Evolutionary conservation across 257 asterid species (phyloP), one percentile per base, ranked within the genome.

Genomic region (Solanum pennellii): DNA sequence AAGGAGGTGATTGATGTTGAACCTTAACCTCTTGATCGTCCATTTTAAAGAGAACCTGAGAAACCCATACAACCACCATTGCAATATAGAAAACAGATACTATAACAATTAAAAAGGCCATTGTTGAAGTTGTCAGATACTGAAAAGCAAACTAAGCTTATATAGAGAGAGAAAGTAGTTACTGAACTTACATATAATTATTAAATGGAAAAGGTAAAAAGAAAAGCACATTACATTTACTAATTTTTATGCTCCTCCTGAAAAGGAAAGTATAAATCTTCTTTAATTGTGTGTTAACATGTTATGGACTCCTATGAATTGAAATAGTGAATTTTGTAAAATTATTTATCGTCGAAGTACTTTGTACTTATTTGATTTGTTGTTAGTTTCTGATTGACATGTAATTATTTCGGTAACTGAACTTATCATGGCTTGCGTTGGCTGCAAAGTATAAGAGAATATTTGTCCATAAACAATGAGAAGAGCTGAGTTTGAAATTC

Each of bases 21-120:
- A 95, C 93, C 88, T 94, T 96, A 89, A 93, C 92, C 37, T 92
- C 98, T 89, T 90, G 94, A 89, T 95, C 92, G 88, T 95, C 92
- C 96, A 89, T 91, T n/a, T 87, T 92, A 72, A 87, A 80, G 86
- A 87, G 74, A 71, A 91, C 37, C 94, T 93, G 92, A 72, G 91
- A 88, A 89, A 91, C 45, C 44, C 88, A 86, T 20, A 86, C 73
- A 88, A 84, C 49, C 5, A 90, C 33, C 86, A 91, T 52, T 60
- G 90, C 86, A 52, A 77, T 1, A 87, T 87, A 33, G 85, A 86
- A 86, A 35, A 90, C 86, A 41, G 83, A 87, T 79, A 87, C 2
- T 65, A 65, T 10, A 29, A 82, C 42, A 82, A 52, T 29, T 82
- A 82, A 20, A 82, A 82, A 2, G 25, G 62, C 45, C 85, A 82